These are phyloP conservation scores for Scedosporium boydii DNA, from an alignment of 2,329 filamentous ascomycete species.

Conservation along the genomic window DNA sequence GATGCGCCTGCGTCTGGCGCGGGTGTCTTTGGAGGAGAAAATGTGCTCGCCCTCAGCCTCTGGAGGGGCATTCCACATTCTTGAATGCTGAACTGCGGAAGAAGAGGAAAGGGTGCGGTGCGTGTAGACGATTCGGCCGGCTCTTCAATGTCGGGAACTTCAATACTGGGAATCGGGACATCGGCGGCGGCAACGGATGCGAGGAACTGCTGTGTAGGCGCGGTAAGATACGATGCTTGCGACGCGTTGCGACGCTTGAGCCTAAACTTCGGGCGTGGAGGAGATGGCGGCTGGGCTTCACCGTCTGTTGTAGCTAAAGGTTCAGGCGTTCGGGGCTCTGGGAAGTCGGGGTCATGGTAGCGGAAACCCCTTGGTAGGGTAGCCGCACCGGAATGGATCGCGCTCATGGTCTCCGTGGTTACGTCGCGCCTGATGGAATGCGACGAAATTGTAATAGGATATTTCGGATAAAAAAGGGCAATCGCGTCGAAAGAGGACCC, in stretches of 20 bases:
- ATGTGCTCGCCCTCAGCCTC: constrained; percentile 28
- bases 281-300: constrained; percentile 32
- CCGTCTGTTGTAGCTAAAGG: constrained; percentile 25
- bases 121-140: constrained; percentile 26
- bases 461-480: background rate
- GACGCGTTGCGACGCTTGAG: constrained; percentile 46
- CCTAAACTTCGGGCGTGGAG: constrained; percentile 43
- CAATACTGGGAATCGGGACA: constrained; percentile 55
- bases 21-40: constrained; percentile 52
- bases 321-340: constrained; percentile 42
- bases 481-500: background rate
- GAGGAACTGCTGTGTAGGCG: constrained; percentile 57
- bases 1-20: constrained; percentile 35
- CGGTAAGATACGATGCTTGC: constrained; percentile 39
- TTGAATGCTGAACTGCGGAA: constrained; percentile 24
- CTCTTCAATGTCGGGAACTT: constrained; percentile 42
- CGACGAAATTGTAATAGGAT: background rate
- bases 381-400: constrained; percentile 34
- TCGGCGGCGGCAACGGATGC: constrained; percentile 57
- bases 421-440: background rate
- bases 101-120: constrained; percentile 25
- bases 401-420: constrained; percentile 25
- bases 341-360: constrained; percentile 21
- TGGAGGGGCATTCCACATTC: constrained; percentile 19
- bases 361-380: constrained; percentile 34